Evolutionary conservation across 2,329 filamentous ascomycete genomes (phyloP), one percentile per base, ranked within the genome.

Genomic region (Talaromyces islandicus): DNA sequence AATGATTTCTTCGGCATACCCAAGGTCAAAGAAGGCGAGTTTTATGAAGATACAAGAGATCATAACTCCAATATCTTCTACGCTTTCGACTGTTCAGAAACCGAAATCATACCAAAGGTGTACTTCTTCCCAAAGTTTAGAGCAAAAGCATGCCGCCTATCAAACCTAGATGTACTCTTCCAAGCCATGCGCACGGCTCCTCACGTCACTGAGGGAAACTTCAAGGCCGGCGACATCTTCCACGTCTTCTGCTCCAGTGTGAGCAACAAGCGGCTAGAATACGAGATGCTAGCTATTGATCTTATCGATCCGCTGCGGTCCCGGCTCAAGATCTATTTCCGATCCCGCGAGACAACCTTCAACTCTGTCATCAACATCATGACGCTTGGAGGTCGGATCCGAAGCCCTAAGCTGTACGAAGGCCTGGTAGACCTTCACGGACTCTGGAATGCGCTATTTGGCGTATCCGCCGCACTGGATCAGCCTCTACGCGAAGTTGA

Each of bases 321-420:
- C 1, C 70, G 75, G 3, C 62, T 77, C 32, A 76, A 77, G 56
- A 64, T 78, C 38, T 78, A 77, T 60, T 65, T 75, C 17, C 66
- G 75, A 12, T 64, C 58, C 11, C 66, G 68, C 12, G 38, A 65
- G 1, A 77, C 74, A 0, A 62, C 51, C 7, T 75, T 77, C 35
- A 61, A 59, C 2, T 68, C 66, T 29, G 67, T 76, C 7, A 46
- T 48, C 0, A 66, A 72, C 4, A 62, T 63, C 0, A 66, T 43
- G 64, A 67, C 43, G 1, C 30, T 66, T 10, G 59, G 53, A 11
- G 62, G 59, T n/a, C 51, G 24, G 29, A 57, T 46, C 41, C 41
- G 11, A 12, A 46, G 14, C 41, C 41, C 41, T 6, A 46, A 46
- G 41, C 41, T 46, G 41, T 46, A 46, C 41, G 41, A 46, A 46